Percentiles rank a stretch among this genome's conserved stretches.
Conservation (phyloP, 129 eudicot genomes). For the Escallonia herrerae region DNA sequence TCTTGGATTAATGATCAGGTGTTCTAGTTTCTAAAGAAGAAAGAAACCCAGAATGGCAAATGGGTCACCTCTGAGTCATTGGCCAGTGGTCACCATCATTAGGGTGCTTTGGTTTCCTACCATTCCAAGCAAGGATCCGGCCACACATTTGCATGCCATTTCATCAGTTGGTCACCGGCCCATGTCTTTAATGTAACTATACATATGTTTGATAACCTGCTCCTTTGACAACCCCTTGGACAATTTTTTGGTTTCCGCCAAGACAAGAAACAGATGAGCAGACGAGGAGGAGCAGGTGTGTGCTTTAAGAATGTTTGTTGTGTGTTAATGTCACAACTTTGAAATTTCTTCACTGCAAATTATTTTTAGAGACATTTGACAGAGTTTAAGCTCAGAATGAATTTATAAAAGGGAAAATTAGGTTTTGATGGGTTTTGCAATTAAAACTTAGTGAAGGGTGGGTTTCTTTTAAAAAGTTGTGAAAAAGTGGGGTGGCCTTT, state of each 20-base stretch:
- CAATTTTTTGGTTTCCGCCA: not conserved
- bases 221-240: not conserved
- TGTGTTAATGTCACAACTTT: not conserved
- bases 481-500: no score
- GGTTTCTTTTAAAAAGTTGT: no score
- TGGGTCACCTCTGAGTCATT: no score
- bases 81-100: no score
- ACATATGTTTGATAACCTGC: conserved; percentile 3
- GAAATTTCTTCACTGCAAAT: not conserved
- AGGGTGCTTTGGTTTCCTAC: no score
- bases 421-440: no score
- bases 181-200: not conserved
- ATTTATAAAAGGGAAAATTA: not conserved
- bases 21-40: no score
- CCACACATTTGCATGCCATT: not conserved
- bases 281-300: not conserved
- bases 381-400: not conserved
- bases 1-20: no score
- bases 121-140: not conserved
- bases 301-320: not conserved
- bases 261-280: not conserved
- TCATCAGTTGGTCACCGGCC: not conserved
- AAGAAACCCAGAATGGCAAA: no score
- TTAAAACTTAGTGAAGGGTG: no score
- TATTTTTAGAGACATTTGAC: not conserved